Conservation (phyloP, 805 yeast genomes). For the Candida yuanshanica region DNA sequence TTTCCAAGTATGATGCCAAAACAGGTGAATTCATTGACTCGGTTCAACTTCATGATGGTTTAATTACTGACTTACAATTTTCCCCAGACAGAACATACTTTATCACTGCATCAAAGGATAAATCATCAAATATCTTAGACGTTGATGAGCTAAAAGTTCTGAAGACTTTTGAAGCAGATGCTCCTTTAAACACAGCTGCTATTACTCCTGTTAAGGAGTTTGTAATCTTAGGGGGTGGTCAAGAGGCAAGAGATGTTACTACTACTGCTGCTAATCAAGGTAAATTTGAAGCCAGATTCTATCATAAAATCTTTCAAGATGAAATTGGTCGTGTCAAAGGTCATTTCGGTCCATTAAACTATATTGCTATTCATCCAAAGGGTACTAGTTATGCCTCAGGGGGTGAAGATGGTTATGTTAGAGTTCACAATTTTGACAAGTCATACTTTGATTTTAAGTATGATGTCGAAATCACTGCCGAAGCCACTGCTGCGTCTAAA, state of each 20-base stretch:
- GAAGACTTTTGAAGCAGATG: constrained; percentile 79
- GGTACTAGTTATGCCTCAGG: constrained; percentile 95
- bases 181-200: constrained; percentile 93
- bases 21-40: constrained; percentile 66
- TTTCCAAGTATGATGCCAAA: constrained; percentile 71
- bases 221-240: constrained; percentile 97
- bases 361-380: constrained; percentile 88
- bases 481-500: constrained; percentile 25
- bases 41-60: constrained; percentile 65
- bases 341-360: constrained; percentile 97
- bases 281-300: constrained; percentile 93
- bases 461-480: constrained; percentile 83
- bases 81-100: constrained; percentile 83
- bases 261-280: constrained; percentile 94
- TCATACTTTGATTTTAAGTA: constrained; percentile 88
- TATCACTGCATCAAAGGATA: constrained; percentile 90
- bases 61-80: constrained; percentile 86
- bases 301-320: constrained; percentile 90
- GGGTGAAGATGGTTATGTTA: constrained; percentile 96
- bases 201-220: constrained; percentile 91
- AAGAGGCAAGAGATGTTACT: constrained; percentile 96
- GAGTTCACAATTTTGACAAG: constrained; percentile 91
- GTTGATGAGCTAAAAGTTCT: constrained; percentile 66
- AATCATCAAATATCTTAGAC: constrained; percentile 71
- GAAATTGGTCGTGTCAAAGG: constrained; percentile 97